These are phyloP conservation scores for Trichoderma lentiforme DNA, from an alignment of 2,329 filamentous ascomycete genomes.

Conservation along the genomic window DNA sequence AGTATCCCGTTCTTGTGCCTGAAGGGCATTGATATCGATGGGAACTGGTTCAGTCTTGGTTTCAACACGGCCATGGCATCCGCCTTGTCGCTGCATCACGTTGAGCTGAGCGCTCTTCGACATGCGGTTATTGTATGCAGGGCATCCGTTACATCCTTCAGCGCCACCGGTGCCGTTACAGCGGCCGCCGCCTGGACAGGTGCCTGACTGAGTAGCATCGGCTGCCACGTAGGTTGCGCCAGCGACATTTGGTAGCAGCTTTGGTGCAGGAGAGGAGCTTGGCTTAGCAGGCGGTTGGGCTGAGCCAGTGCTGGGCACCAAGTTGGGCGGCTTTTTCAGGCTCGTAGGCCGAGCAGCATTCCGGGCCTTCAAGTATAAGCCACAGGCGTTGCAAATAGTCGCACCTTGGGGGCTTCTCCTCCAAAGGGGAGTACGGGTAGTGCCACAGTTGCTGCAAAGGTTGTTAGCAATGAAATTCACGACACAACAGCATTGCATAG, in stretches of 20 bases:
- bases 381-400: conserved; percentile 97
- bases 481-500: not conserved
- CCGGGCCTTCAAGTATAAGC: conserved; percentile 88
- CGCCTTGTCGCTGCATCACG: conserved; percentile 47
- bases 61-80: conserved; percentile 31
- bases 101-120: conserved; percentile 78
- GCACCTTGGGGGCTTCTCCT: conserved; percentile 86
- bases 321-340: conserved; percentile 70
- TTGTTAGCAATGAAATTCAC: not conserved
- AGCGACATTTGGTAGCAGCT: conserved; percentile 40
- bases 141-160: conserved; percentile 91
- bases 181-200: conserved; percentile 88
- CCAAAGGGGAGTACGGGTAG: conserved; percentile 92
- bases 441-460: conserved; percentile 78
- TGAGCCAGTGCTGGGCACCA: conserved; percentile 39
- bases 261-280: conserved; percentile 37
- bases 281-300: conserved; percentile 43
- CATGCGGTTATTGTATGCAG: conserved; percentile 94
- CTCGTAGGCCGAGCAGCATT: conserved; percentile 90
- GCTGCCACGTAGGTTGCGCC: conserved; percentile 72
- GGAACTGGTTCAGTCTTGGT: conserved; percentile 30
- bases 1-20: conserved; percentile 31
- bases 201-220: conserved; percentile 73
- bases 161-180: conserved; percentile 97
- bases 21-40: conserved; percentile 35